phyloP scores from a whole-genome alignment of 164 flowering plant genomes.

The Tetracentron sinense region DNA sequence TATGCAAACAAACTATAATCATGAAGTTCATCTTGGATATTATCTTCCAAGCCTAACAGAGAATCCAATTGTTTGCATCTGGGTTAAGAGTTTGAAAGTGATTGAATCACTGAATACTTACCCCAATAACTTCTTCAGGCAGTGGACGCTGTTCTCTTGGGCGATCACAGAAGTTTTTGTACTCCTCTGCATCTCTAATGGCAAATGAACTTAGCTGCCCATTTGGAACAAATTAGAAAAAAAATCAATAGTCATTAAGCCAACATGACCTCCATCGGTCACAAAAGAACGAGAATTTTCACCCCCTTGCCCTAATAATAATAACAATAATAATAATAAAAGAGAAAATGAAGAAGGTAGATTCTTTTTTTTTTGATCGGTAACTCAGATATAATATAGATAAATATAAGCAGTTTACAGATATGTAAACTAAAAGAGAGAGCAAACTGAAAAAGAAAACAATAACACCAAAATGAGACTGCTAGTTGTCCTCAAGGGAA shows the following conservation, averaged over 20 bases:
- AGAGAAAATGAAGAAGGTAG: too few species aligned
- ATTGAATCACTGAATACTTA: conserved; percentile 22
- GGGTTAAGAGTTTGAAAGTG: not conserved
- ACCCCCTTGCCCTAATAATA: not conserved
- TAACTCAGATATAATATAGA: too few species aligned
- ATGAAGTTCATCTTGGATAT: not conserved
- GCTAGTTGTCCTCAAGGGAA: too few species aligned
- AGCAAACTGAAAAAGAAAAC: too few species aligned
- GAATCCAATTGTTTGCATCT: not conserved
- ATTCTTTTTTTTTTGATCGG: too few species aligned
- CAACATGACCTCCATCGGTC: not conserved
- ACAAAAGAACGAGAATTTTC: not conserved
- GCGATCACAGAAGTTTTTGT: conserved; percentile 92
- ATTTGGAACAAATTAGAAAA: conserved; percentile 14
- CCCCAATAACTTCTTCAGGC: conserved; percentile 95
- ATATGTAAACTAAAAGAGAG: too few species aligned
- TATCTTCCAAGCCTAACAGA: not conserved
- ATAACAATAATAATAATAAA: too few species aligned
- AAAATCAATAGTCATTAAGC: not conserved
- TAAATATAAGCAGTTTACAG: too few species aligned
- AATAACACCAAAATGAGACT: too few species aligned
- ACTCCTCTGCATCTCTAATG: conserved; percentile 89
- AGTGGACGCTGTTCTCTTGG: conserved; percentile 86
- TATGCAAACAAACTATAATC: too few species aligned
- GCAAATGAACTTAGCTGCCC: conserved; percentile 79